A percentile compares a stretch with the other conserved stretches of the same genome.
phyloP scores from a whole-genome alignment of 306 rosid species.

The Malus sieversii region DNA sequence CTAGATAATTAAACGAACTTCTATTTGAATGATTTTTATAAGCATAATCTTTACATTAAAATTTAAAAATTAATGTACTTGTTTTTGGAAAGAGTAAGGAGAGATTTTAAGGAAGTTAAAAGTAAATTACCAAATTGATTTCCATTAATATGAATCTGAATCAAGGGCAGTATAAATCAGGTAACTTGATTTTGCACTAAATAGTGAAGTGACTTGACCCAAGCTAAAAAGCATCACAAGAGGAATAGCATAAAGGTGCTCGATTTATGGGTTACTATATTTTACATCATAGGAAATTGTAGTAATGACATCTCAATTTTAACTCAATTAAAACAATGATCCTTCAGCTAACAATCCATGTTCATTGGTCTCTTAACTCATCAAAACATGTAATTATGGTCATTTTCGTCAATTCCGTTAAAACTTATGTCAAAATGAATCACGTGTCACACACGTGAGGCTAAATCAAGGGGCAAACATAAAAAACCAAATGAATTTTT shows the following conservation, averaged over 20 bases:
- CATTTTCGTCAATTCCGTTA: rapidly evolving
- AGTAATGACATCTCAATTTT: too few species aligned
- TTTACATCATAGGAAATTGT: too few species aligned
- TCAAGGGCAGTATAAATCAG: background rate
- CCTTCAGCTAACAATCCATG: rapidly evolving
- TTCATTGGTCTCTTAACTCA: rapidly evolving
- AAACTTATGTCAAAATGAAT: too few species aligned
- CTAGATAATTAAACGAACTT: too few species aligned
- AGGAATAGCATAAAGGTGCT: background rate
- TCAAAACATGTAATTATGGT: too few species aligned
- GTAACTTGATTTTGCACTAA: background rate
- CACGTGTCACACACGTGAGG: rapidly evolving
- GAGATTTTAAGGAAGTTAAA: background rate
- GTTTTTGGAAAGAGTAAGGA: background rate
- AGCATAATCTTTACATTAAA: too few species aligned
- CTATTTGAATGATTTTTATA: too few species aligned
- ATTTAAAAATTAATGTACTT: too few species aligned
- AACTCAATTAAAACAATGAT: rapidly evolving
- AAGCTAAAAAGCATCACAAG: background rate
- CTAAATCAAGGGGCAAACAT: too few species aligned
- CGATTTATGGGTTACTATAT: background rate
- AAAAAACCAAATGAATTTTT: too few species aligned
- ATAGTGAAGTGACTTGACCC: background rate
- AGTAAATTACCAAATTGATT: background rate
- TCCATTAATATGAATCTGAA: background rate